Percentiles rank a stretch among this genome's conserved stretches.
Conservation (phyloP, 495 filamentous ascomycete genomes). For the Halenospora varia region DNA sequence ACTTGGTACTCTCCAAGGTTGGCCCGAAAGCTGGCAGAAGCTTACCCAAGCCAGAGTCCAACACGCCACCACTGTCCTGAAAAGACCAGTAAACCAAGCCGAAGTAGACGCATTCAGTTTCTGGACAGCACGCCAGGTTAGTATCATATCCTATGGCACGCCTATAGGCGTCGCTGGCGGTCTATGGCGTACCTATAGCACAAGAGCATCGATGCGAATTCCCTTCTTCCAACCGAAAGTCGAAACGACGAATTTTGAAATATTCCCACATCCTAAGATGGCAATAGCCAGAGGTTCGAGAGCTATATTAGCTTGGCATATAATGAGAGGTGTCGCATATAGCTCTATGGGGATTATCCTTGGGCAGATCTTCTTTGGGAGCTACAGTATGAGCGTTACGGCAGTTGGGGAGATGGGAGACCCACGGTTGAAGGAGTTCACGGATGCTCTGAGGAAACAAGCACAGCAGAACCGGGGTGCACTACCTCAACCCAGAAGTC, state of each 20-base stretch:
- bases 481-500: neutral
- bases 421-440: conserved; percentile 15
- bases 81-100: conserved; percentile 11
- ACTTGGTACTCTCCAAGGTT: conserved; percentile 1
- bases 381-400: conserved; percentile 14
- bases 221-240: conserved; percentile 23
- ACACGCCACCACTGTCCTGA: neutral
- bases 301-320: conserved; percentile 13
- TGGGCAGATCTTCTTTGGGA: conserved; percentile 6
- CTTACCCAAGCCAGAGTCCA: too few species aligned
- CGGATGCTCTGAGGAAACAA: neutral
- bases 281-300: neutral
- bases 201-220: conserved; percentile 17
- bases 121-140: conserved; percentile 16
- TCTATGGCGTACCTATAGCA: conserved; percentile 11
- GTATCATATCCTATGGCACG: conserved; percentile 17
- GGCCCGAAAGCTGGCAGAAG: too few species aligned
- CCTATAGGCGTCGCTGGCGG: conserved; percentile 13
- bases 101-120: conserved; percentile 18
- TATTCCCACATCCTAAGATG: conserved; percentile 4
- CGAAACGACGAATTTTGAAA: conserved; percentile 12
- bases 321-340: conserved; percentile 9
- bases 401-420: conserved; percentile 16
- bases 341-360: neutral
- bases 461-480: conserved; percentile 1